Base-by-base conservation (phyloP, 768 basidiomycete genomes). In the Kwoniella sp. region DNA sequence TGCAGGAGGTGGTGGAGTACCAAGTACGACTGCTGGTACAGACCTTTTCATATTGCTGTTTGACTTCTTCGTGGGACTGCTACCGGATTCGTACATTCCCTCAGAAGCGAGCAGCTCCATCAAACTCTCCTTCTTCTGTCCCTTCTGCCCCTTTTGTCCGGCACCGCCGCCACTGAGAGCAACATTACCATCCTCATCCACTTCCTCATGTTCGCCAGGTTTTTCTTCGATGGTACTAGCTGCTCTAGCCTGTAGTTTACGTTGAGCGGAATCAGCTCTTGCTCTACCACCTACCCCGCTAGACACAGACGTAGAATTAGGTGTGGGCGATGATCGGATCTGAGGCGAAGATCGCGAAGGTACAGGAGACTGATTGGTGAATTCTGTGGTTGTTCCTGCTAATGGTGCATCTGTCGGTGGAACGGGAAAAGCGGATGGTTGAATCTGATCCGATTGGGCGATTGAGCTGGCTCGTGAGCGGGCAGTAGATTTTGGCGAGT, bases 11-110 rank as follows among this genome's bases (percentile, higher is more conserved):
- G 73, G 73, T 12, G 76, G 68, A 5, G 73, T 60, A 33, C 69
- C 73, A 19, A 72, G 59, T 2, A 74, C 66, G 24, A 75, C 74
- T n/a, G 70, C 74, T 2, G 72, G 74, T 2, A 68, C 71, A 10
- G 59, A 67, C 50, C 74, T 25, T 37, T 65, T 62, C 36, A 22
- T 13, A 19, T 27, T n/a, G 19, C 33, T 10, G 17, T 27, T 49
- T 10, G 27, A 21, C 24, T 56, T 64, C 49, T 36, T 40, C 15
- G 44, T 56, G 7, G 62, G 55, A 36, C 53, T 47, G 4, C 10
- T 19, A 10, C 37, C 12, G 17, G 57, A 19, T 21, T 36, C 59
- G 24, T 37, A 58, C 8, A 64, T 53, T 17, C 67, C 65, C n/a
- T 65, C 70, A 3, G 67, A 64, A 17, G 60, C 66, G 2, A 76